A percentile compares a stretch with the other conserved stretches of the same genome.
These are phyloP conservation scores for Plasmopara viticola DNA, from an alignment of 352 stramenopile genomes.

Conservation along the genomic window DNA sequence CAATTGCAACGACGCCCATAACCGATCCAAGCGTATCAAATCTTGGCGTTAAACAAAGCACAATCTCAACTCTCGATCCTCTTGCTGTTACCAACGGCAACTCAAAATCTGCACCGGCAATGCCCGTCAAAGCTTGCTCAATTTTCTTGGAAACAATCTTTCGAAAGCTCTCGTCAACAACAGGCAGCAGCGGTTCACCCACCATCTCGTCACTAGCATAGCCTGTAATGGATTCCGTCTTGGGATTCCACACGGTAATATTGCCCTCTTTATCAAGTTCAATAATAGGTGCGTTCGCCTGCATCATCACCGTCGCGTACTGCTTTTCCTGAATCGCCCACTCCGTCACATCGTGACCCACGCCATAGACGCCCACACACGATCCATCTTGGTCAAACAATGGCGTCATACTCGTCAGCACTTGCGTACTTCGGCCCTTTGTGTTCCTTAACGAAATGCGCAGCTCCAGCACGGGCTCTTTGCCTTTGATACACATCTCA, in stretches of 20 bases:
- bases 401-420: constrained; percentile 52
- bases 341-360: constrained; percentile 54
- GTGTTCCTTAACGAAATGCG: constrained; percentile 43
- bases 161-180: constrained; percentile 43
- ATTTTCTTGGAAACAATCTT: constrained; percentile 48
- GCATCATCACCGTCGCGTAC: constrained; percentile 66
- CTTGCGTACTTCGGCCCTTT: constrained; percentile 34
- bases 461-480: constrained; percentile 41
- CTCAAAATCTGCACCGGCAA: constrained; percentile 47
- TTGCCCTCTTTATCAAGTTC: constrained; percentile 67
- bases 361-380: constrained; percentile 49
- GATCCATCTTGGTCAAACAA: constrained; percentile 33
- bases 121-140: constrained; percentile 37
- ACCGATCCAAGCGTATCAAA: constrained; percentile 38
- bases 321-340: constrained; percentile 49
- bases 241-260: constrained; percentile 68
- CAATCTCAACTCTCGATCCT: constrained; percentile 47
- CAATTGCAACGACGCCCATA: constrained; percentile 51
- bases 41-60: constrained; percentile 46
- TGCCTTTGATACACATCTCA: constrained; percentile 19
- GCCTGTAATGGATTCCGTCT: constrained; percentile 47
- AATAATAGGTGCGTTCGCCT: constrained; percentile 73
- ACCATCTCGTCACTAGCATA: constrained; percentile 46
- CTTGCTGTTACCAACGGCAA: constrained; percentile 42
- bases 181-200: constrained; percentile 38